phyloP scores from a whole-genome alignment of 495 filamentous ascomycete genomes.

The Clavariopsis aquatica region DNA sequence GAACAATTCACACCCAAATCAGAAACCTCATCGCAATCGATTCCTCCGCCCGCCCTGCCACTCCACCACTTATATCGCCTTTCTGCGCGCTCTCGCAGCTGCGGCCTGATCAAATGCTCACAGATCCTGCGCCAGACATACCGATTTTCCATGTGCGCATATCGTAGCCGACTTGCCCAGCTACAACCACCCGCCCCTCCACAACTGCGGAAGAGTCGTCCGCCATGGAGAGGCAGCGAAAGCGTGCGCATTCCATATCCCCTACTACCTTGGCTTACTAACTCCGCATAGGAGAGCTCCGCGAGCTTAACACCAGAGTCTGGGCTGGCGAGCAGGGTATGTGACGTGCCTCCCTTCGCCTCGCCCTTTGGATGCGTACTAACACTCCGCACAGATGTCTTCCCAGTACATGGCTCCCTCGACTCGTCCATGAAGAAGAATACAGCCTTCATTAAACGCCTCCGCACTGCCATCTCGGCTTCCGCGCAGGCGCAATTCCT shows the following conservation, averaged over 20 bases:
- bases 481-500: conserved; percentile 78
- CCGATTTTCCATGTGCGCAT: conserved; percentile 31
- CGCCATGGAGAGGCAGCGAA: conserved; percentile 79
- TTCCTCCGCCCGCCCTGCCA: neutral
- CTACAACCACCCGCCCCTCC: conserved; percentile 33
- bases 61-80: neutral
- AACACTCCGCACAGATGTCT: conserved; percentile 63
- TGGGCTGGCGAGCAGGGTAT: conserved; percentile 88
- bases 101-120: conserved; percentile 24
- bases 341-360: conserved; percentile 3
- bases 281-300: conserved; percentile 71
- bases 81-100: conserved; percentile 5
- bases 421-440: conserved; percentile 99
- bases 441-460: conserved; percentile 95
- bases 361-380: conserved; percentile 36
- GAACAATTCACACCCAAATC: conserved; percentile 2
- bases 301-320: conserved; percentile 78
- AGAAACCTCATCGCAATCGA: neutral
- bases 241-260: conserved; percentile 58
- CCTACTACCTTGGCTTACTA: conserved; percentile 18
- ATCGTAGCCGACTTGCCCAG: conserved; percentile 24
- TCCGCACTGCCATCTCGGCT: conserved; percentile 83
- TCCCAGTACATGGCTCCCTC: conserved; percentile 74
- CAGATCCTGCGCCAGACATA: conserved; percentile 29
- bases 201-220: conserved; percentile 23